These are phyloP conservation scores for Yamadazyma paraphyllophila DNA, from an alignment of 805 yeast species.

Conservation along the genomic window DNA sequence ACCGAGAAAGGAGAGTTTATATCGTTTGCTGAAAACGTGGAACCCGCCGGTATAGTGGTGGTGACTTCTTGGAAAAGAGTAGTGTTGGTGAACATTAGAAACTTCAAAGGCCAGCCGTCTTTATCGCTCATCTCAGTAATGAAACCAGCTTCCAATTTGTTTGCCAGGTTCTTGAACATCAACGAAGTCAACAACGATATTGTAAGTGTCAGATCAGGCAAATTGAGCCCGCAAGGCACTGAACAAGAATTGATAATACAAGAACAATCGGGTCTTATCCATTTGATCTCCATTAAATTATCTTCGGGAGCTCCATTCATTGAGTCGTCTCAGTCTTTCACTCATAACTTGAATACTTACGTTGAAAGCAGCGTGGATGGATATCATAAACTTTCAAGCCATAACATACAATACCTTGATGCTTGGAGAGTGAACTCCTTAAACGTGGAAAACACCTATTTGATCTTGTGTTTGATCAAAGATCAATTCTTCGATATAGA, in stretches of 20 bases:
- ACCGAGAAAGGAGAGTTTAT: slow-evolving; percentile 50
- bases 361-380: slow-evolving; percentile 35
- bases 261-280: slow-evolving; percentile 45
- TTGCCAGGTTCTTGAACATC: slow-evolving; percentile 12
- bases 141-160: slow-evolving; percentile 13
- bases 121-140: slow-evolving; percentile 35
- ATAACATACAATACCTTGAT: slow-evolving; percentile 58
- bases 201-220: slow-evolving; percentile 57
- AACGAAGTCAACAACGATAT: slow-evolving; percentile 42
- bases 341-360: slow-evolving; percentile 29
- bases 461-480: slow-evolving; percentile 35
- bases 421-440: slow-evolving; percentile 45
- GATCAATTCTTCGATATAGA: slow-evolving; percentile 13
- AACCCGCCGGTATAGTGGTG: slow-evolving; percentile 71
- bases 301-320: slow-evolving; percentile 26
- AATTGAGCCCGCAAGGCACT: slow-evolving; percentile 47
- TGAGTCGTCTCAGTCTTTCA: slow-evolving; percentile 25
- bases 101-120: slow-evolving; percentile 62
- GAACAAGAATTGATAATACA: slow-evolving; percentile 42
- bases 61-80: slow-evolving; percentile 72
- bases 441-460: slow-evolving; percentile 29
- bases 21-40: slow-evolving; percentile 55
- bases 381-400: slow-evolving; percentile 45
- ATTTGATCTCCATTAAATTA: slow-evolving; percentile 26
- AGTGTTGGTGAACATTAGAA: slow-evolving; percentile 60